These are phyloP conservation scores for Cladosporium velox DNA, from an alignment of 2,329 filamentous ascomycete species.

Conservation along the genomic window DNA sequence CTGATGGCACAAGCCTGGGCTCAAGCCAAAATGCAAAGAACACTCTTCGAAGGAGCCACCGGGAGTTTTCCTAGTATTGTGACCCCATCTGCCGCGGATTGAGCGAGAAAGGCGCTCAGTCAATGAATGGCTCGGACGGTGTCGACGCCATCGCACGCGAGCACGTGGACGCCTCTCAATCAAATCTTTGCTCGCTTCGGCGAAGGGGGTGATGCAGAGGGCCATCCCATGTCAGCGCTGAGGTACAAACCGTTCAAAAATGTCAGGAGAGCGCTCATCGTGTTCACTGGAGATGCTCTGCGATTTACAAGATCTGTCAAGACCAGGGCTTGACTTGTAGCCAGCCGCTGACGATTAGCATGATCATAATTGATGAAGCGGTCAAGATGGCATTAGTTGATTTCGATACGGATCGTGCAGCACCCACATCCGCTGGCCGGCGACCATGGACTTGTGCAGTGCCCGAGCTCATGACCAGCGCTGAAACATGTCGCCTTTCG, in stretches of 20 bases:
- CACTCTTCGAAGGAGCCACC: not conserved
- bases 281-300: not conserved
- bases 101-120: not conserved
- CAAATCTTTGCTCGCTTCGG: not conserved
- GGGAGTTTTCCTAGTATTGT: not conserved
- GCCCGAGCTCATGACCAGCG: not conserved
- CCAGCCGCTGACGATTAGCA: not conserved
- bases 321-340: not conserved
- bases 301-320: not conserved
- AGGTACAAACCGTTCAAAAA: not conserved
- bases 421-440: not conserved
- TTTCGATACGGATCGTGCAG: not conserved
- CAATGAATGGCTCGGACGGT: not conserved
- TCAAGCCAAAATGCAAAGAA: not conserved
- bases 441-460: not conserved
- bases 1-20: not conserved
- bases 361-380: not conserved
- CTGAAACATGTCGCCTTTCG: conserved; percentile 4
- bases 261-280: conserved; percentile 2
- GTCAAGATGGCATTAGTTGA: not conserved
- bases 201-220: not conserved
- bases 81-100: not conserved
- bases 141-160: not conserved
- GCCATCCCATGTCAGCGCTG: not conserved
- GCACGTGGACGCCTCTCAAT: conserved; percentile 1